These are phyloP conservation scores for Xylaria longipes DNA, from an alignment of 495 filamentous ascomycete genomes.

Conservation along the genomic window DNA sequence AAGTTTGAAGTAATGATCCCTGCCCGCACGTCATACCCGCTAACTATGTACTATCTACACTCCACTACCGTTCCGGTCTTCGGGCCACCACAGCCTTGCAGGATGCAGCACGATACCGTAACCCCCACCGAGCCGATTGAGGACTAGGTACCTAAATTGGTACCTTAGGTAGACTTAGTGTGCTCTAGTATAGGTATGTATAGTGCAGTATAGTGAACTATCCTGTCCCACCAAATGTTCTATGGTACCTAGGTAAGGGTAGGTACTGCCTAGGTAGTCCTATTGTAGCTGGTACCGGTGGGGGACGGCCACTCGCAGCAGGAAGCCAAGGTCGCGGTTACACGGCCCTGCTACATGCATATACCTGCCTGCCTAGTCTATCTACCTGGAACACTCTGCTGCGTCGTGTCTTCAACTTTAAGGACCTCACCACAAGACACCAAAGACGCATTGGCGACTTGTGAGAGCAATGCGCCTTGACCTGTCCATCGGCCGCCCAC, in stretches of 20 bases:
- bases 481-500: constrained; percentile 26
- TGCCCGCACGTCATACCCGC: constrained; percentile 21
- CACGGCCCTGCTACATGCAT: not conserved
- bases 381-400: constrained; percentile 5
- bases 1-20: not conserved
- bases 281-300: too few species aligned
- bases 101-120: not conserved
- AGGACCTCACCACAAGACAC: not conserved
- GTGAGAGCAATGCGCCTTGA: constrained; percentile 37
- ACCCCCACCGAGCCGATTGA: not conserved
- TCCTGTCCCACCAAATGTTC: not conserved
- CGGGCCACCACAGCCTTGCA: constrained; percentile 8
- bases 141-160: not conserved
- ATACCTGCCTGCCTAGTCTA: not conserved
- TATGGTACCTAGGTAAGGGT: not conserved
- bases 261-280: too few species aligned
- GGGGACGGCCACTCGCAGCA: too few species aligned
- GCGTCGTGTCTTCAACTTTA: constrained; percentile 13
- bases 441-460: constrained; percentile 22
- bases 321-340: not conserved
- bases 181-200: not conserved
- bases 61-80: not conserved
- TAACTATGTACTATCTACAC: not conserved
- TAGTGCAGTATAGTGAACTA: not conserved
- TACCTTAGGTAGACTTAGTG: not conserved